phyloP scores from a whole-genome alignment of 2,329 filamentous ascomycete species.

The Orbilia oligospora region DNA sequence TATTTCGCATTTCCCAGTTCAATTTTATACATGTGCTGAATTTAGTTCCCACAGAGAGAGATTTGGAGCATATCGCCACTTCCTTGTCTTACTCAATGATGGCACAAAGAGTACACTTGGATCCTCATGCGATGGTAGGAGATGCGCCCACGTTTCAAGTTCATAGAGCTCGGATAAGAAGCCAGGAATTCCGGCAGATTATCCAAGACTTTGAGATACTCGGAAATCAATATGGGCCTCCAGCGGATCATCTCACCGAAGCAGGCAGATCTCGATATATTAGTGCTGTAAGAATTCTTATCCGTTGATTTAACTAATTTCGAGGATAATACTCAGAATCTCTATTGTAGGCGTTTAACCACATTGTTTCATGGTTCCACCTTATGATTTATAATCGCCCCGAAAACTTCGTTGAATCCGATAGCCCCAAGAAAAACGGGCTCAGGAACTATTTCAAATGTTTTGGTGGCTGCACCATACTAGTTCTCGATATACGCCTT shows the following conservation, averaged over 20 bases:
- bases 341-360: conserved; percentile 43
- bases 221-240: conserved; percentile 55
- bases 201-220: conserved; percentile 56
- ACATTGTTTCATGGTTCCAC: conserved; percentile 53
- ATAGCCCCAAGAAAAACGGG: conserved; percentile 39
- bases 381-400: conserved; percentile 59
- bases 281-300: conserved; percentile 41
- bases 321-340: not conserved
- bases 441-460: conserved; percentile 59
- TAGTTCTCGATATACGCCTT: conserved; percentile 51
- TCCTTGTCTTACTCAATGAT: conserved; percentile 56
- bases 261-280: conserved; percentile 51
- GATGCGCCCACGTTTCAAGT: conserved; percentile 57
- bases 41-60: conserved; percentile 19
- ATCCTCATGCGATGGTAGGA: conserved; percentile 56
- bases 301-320: not conserved
- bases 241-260: conserved; percentile 49
- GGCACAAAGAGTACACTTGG: conserved; percentile 55
- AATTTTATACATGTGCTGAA: conserved; percentile 1
- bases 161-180: conserved; percentile 45
- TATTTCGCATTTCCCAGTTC: not conserved
- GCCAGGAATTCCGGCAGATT: conserved; percentile 41
- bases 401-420: conserved; percentile 44
- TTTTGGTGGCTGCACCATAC: conserved; percentile 58
- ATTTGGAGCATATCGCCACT: conserved; percentile 54